Percentiles rank a stretch among this genome's conserved stretches.
These are phyloP conservation scores for Kodamaea restingae DNA, from an alignment of 805 yeast genomes.

Conservation along the genomic window DNA sequence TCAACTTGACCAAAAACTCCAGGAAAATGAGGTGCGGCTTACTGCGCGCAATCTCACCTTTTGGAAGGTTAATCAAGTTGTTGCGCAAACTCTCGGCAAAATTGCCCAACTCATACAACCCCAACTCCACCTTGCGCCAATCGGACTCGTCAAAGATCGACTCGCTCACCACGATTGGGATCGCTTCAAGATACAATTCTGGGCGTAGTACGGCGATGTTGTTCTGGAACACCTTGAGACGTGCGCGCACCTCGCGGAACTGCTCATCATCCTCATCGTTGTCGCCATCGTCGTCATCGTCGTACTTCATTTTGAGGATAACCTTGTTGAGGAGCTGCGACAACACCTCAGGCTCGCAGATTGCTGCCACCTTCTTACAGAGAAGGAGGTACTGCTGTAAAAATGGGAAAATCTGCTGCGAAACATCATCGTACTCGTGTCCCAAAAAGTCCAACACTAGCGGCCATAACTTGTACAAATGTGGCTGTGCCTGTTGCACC, in stretches of 20 bases:
- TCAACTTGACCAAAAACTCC: conserved; percentile 55
- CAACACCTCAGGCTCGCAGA: conserved; percentile 46
- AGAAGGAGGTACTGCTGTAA: conserved; percentile 69
- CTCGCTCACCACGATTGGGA: conserved; percentile 57
- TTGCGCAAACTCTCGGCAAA: conserved; percentile 77
- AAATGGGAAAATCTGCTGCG: conserved; percentile 78
- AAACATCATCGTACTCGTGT: conserved; percentile 85
- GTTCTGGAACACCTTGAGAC: conserved; percentile 78
- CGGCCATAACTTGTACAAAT: conserved; percentile 41
- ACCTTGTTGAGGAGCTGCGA: conserved; percentile 63
- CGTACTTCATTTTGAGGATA: conserved; percentile 75
- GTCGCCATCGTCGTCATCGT: conserved; percentile 61
- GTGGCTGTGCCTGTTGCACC: conserved; percentile 36
- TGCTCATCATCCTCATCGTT: conserved; percentile 60
- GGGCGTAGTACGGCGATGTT: conserved; percentile 59
- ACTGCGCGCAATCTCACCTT: conserved; percentile 59
- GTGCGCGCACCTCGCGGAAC: conserved; percentile 73
- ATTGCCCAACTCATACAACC: conserved; percentile 74
- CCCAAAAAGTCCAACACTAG: conserved; percentile 63
- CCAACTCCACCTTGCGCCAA: conserved; percentile 87
- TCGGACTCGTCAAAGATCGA: conserved; percentile 32
- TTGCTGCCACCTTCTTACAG: conserved; percentile 51
- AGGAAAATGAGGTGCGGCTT: conserved; percentile 61
- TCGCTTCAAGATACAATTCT: conserved; percentile 54
- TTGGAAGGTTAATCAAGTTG: conserved; percentile 67